Evolutionary conservation across 2,329 filamentous ascomycete genomes (phyloP), one percentile per base, ranked within the genome.

Genomic region (Camptophora hylomeconis): DNA sequence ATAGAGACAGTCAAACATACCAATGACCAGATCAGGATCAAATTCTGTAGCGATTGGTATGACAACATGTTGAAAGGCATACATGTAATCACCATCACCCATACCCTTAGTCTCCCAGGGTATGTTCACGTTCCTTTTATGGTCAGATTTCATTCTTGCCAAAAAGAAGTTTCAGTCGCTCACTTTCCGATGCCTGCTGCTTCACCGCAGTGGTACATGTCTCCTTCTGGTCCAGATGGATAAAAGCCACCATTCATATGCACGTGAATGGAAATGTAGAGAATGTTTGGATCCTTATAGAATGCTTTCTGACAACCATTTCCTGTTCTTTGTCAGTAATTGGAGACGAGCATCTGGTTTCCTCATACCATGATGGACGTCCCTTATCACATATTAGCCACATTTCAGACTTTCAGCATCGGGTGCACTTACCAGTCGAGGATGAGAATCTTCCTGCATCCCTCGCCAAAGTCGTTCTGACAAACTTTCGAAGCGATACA

Each of bases 231-330:
- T 5, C 65, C 58, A 27, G 63, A 60, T 2, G 89, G 89, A 47
- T 98, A 98, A 52, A 95, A 98, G 0, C 58, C 57, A 2, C 86
- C 87, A 38, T 82, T 72, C 33, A 74, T 67, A 47, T 89, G 89
- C 13, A 95, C 84, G 46, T 98, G 89, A 5, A 94, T 58, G 0
- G 89, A 98, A 31, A 98, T 83, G 52, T 98, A 98, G 2, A 98
- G 70, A 11, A 98, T 76, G 45, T 94, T 94, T 0, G 87, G 82
- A 45, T 98, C 82, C 20, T 86, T 65, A 50, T 95, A 95, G 46
- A 95, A 95, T 28, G 92, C 87, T 48, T 93, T 86, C 48, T 98
- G 89, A 16, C 92, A 80, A 7, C 89, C 89, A 50, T 98, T 98
- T 31, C 89, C 80, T 64, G 35, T n/a, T n/a, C n/a, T n/a, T n/a